A percentile compares a stretch with the other conserved stretches of the same genome.
phyloP scores from a whole-genome alignment of 768 basidiomycete genomes.

The Neoboletus brunneissimus region DNA sequence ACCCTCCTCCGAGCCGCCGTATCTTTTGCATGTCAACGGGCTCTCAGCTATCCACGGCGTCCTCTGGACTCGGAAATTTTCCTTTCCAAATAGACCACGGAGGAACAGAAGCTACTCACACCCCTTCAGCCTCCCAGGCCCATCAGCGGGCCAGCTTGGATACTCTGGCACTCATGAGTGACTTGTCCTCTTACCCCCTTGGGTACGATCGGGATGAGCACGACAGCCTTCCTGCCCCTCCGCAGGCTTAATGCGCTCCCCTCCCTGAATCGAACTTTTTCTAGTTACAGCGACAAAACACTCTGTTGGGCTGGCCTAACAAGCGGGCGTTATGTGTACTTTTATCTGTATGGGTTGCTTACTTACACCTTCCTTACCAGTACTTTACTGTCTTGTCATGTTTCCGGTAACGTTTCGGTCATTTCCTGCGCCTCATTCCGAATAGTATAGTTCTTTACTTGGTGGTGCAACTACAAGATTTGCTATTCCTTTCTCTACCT shows the following conservation, averaged over 20 bases:
- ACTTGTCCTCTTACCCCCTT: constrained; percentile 80
- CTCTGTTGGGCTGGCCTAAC: constrained; percentile 30
- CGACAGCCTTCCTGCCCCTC: constrained; percentile 22
- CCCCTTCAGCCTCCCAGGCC: constrained; percentile 37
- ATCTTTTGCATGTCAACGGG: constrained; percentile 70
- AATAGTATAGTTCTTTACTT: neutral
- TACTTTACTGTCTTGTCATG: constrained; percentile 5
- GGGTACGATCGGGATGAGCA: constrained; percentile 54
- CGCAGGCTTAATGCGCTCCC: constrained; percentile 24
- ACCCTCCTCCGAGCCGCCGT: constrained; percentile 56
- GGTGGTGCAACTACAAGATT: neutral
- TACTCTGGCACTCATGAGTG: constrained; percentile 78
- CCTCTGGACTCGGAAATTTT: constrained; percentile 80
- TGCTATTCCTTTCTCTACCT: constrained; percentile 7
- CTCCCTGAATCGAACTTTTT: constrained; percentile 3
- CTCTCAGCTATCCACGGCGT: constrained; percentile 74
- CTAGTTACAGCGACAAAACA: constrained; percentile 7
- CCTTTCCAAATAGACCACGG: constrained; percentile 83
- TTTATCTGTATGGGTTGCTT: constrained; percentile 25
- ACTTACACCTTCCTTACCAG: constrained; percentile 15
- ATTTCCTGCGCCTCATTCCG: constrained; percentile 3
- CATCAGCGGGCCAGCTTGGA: constrained; percentile 81
- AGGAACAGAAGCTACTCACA: constrained; percentile 32
- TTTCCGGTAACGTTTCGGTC: constrained; percentile 3
- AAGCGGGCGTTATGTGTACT: constrained; percentile 28